phyloP scores from a whole-genome alignment of 2,329 filamentous ascomycete species.

The Ceratocystis huliohia region DNA sequence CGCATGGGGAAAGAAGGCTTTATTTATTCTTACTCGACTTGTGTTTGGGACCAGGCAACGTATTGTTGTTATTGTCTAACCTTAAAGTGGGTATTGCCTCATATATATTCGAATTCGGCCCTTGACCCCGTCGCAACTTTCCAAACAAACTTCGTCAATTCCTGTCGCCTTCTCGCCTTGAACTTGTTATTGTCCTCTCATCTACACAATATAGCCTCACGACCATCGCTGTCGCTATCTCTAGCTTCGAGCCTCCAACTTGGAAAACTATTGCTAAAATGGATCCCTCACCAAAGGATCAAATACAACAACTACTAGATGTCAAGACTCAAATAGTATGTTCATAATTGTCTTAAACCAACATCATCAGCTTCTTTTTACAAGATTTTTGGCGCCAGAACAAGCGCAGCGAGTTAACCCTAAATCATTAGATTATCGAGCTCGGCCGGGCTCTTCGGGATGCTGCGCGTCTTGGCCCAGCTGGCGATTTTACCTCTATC shows the following conservation, averaged over 20 bases:
- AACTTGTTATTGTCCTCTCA: background rate
- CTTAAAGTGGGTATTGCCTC: background rate
- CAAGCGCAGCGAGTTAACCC: background rate
- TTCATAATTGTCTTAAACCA: background rate
- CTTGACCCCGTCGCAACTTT: background rate
- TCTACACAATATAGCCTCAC: too few relatives aligned
- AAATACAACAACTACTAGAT: slow-evolving; percentile 15
- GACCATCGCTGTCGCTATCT: too few relatives aligned
- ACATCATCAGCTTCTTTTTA: background rate
- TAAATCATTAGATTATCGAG: slow-evolving; percentile 14
- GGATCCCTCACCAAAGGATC: slow-evolving; percentile 7
- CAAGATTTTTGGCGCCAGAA: background rate
- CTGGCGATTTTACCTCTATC: slow-evolving; percentile 18
- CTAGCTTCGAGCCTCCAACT: too few relatives aligned
- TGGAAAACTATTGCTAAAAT: background rate
- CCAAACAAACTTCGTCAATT: background rate
- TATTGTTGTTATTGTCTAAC: background rate
- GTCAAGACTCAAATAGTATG: slow-evolving; percentile 17
- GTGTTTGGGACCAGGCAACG: background rate
- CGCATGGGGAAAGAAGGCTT: too few relatives aligned
- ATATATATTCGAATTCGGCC: background rate
- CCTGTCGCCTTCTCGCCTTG: background rate
- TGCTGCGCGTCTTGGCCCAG: slow-evolving; percentile 19
- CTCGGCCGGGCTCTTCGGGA: slow-evolving; percentile 16
- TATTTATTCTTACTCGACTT: too few relatives aligned